A percentile compares a stretch with the other conserved stretches of the same genome.
These are phyloP conservation scores for Talaromyces pinophilus DNA, from an alignment of 2,329 filamentous ascomycete genomes.

Conservation along the genomic window DNA sequence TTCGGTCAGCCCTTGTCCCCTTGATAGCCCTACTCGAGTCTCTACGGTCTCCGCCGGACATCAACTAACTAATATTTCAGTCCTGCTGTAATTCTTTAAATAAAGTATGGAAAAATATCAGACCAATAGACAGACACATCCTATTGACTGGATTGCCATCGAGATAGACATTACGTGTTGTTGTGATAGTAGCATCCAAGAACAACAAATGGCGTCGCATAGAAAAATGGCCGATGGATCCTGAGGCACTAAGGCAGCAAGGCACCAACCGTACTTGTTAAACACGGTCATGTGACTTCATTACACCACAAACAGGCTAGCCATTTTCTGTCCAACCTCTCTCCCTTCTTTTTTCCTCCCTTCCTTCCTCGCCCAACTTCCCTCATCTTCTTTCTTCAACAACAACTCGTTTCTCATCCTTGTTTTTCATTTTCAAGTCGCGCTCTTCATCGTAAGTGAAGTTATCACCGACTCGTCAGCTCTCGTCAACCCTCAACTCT, in stretches of 20 bases:
- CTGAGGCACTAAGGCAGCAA: background rate
- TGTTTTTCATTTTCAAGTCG: conserved; percentile 17
- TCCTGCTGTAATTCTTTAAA: background rate
- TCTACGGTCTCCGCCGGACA: conserved; percentile 4
- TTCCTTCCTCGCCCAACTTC: conserved; percentile 24
- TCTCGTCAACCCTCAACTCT: conserved; percentile 7
- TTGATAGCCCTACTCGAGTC: too few relatives aligned
- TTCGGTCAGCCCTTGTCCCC: background rate
- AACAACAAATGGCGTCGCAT: background rate
- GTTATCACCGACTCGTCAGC: conserved; percentile 21
- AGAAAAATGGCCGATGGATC: background rate
- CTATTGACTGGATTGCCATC: background rate
- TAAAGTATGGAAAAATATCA: background rate
- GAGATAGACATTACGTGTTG: conserved; percentile 6
- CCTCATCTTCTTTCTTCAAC: background rate
- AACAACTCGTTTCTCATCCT: conserved; percentile 4
- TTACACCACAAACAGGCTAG: conserved; percentile 5
- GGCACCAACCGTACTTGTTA: background rate
- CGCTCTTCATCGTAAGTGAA: conserved; percentile 29
- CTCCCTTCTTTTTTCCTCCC: conserved; percentile 24
- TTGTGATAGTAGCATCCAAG: background rate
- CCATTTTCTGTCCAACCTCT: conserved; percentile 7
- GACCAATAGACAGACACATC: background rate
- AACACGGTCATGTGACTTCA: conserved; percentile 9
- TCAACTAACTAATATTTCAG: background rate